phyloP scores from a whole-genome alignment of 1,284 basidiomycete species.

The Papiliotrema nemorosa region DNA sequence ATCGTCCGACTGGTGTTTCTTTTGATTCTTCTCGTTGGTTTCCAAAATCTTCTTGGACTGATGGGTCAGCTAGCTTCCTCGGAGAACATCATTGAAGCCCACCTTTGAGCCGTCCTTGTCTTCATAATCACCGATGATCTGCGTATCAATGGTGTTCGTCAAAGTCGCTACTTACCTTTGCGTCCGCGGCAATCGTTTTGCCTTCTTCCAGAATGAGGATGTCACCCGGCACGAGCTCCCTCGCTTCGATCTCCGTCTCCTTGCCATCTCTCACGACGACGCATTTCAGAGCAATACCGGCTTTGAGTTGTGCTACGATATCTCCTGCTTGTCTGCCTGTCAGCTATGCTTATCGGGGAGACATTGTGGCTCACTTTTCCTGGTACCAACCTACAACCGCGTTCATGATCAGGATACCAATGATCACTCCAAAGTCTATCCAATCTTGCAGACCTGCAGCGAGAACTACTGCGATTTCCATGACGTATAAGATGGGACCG shows the following conservation, averaged over 20 bases:
- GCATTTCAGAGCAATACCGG: conserved; percentile 56
- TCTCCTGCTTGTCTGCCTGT: conserved; percentile 39
- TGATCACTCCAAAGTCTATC: conserved; percentile 59
- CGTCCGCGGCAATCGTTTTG: conserved; percentile 56
- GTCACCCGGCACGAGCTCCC: conserved; percentile 58
- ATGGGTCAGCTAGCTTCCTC: too few species aligned
- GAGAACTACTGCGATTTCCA: conserved; percentile 58
- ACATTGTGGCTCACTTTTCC: conserved; percentile 50
- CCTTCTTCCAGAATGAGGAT: conserved; percentile 55
- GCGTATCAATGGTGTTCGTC: conserved; percentile 38
- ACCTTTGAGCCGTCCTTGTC: conserved; percentile 49
- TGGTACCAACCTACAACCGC: conserved; percentile 60
- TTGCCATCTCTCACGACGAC: conserved; percentile 53
- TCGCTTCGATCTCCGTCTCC: conserved; percentile 55
- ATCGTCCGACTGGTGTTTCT: conserved; percentile 20
- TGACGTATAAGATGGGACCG: conserved; percentile 57
- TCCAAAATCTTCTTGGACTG: conserved; percentile 24
- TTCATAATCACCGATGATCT: conserved; percentile 53
- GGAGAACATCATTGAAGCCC: too few species aligned
- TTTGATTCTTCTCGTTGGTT: conserved; percentile 14
- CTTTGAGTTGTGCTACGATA: conserved; percentile 54
- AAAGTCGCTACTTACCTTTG: conserved; percentile 44
- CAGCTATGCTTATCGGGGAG: neutral
- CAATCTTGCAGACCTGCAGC: conserved; percentile 57
- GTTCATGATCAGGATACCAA: conserved; percentile 50